A percentile compares a stretch with the other conserved stretches of the same genome.
These are phyloP conservation scores for Platismatia glauca DNA, from an alignment of 495 filamentous ascomycete species.

Conservation along the genomic window DNA sequence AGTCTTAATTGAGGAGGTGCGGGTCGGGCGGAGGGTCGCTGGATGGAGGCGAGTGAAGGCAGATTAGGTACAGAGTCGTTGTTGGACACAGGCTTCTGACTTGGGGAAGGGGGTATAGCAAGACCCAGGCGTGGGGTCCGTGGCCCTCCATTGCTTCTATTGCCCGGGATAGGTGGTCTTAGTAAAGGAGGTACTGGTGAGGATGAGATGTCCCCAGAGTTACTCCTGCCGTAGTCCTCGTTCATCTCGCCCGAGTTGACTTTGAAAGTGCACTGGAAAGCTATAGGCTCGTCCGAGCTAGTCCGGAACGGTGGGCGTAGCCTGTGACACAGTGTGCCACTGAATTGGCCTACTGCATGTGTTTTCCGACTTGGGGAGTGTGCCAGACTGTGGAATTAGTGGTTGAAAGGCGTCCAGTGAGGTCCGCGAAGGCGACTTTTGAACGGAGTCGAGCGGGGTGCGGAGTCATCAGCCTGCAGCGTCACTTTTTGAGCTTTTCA, in stretches of 20 bases:
- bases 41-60: constrained; percentile 33
- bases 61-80: constrained; percentile 29
- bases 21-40: constrained; percentile 40
- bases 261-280: not conserved
- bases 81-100: constrained; percentile 54
- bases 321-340: not conserved
- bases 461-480: not conserved
- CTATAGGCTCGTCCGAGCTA: not conserved
- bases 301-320: not conserved
- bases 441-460: not conserved
- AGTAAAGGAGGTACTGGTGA: constrained; percentile 68
- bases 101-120: constrained; percentile 78
- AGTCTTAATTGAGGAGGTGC: constrained; percentile 64
- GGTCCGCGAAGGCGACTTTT: not conserved
- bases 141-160: constrained; percentile 48
- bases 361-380: not conserved
- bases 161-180: constrained; percentile 71
- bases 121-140: constrained; percentile 74
- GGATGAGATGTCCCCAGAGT: constrained; percentile 2
- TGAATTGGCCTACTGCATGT: not conserved
- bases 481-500: not conserved
- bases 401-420: not conserved
- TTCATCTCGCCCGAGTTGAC: constrained; percentile 10
- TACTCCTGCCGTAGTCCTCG: constrained; percentile 7
- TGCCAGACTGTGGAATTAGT: not conserved